phyloP scores from a whole-genome alignment of 23 red algal species.

The Gracilaria vermiculophylla region DNA sequence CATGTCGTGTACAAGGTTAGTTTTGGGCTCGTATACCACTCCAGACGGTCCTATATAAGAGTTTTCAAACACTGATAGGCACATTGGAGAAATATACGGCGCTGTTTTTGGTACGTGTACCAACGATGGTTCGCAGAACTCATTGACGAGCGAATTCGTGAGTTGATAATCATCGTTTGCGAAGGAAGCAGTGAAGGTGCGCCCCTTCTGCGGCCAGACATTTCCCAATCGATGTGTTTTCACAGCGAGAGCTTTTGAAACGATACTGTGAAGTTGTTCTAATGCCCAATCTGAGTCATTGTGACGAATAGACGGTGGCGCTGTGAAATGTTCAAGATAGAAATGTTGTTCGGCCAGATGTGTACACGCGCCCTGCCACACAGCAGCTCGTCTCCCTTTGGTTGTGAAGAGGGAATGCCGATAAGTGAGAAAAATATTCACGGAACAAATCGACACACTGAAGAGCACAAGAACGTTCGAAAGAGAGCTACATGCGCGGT shows the following conservation, averaged over 20 bases:
- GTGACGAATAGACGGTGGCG: background rate
- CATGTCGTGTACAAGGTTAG: constrained; percentile 18
- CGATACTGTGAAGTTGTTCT: background rate
- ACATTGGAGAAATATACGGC: background rate
- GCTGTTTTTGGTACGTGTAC: background rate
- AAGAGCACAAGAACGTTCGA: background rate
- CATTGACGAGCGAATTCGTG: background rate
- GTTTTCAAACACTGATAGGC: constrained; percentile 31
- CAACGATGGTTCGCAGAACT: background rate
- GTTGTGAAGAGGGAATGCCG: background rate
- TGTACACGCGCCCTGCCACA: background rate
- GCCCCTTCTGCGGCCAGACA: constrained; percentile 6
- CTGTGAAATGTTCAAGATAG: background rate
- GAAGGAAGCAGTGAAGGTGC: background rate
- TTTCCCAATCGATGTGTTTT: background rate
- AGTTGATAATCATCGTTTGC: background rate
- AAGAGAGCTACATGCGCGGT: background rate
- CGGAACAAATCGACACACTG: background rate
- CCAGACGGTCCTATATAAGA: constrained; percentile 1
- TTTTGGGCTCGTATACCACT: constrained; percentile 15
- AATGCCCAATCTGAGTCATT: background rate
- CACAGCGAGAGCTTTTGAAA: background rate
- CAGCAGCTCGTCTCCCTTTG: background rate
- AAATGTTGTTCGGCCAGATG: background rate
- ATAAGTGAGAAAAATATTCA: background rate